These are phyloP conservation scores for Talaromyces islandicus DNA, from an alignment of 2,329 filamentous ascomycete genomes.

Conservation along the genomic window DNA sequence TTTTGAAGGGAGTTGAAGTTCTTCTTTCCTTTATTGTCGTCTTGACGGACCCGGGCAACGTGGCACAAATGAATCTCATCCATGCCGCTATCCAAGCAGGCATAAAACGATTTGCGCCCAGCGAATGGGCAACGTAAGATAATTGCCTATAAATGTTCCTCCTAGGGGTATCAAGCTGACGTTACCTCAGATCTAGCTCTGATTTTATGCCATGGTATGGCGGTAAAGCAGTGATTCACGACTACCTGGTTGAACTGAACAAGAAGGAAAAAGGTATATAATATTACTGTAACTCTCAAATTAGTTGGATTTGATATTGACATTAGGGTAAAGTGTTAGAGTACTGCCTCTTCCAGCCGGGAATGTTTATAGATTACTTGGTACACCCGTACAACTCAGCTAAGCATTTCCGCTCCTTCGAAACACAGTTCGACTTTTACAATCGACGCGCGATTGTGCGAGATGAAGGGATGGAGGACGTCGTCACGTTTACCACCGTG, in stretches of 20 bases:
- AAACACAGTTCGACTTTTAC: not conserved
- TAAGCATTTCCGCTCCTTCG: not conserved
- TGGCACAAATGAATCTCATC: not conserved
- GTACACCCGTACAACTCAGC: not conserved
- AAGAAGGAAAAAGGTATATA: not conserved
- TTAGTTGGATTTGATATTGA: not conserved
- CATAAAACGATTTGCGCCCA: not conserved
- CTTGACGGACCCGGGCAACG: not conserved
- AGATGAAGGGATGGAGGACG: not conserved
- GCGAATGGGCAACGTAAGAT: not conserved
- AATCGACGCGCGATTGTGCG: not conserved
- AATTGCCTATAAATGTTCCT: not conserved
- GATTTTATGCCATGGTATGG: not conserved
- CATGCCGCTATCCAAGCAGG: not conserved
- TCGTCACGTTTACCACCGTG: not conserved
- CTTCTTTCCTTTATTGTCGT: not conserved
- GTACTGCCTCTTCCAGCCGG: not conserved
- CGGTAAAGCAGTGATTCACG: not conserved
- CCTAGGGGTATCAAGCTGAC: not conserved
- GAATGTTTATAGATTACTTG: not conserved
- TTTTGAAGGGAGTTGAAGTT: not conserved
- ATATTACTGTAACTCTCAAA: not conserved
- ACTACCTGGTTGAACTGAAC: not conserved
- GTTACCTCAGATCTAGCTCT: not conserved
- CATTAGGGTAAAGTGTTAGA: not conserved